Percentiles rank a stretch among this genome's conserved stretches.
Conservation (phyloP, 768 basidiomycete genomes). For the Tremella fuciformis region DNA sequence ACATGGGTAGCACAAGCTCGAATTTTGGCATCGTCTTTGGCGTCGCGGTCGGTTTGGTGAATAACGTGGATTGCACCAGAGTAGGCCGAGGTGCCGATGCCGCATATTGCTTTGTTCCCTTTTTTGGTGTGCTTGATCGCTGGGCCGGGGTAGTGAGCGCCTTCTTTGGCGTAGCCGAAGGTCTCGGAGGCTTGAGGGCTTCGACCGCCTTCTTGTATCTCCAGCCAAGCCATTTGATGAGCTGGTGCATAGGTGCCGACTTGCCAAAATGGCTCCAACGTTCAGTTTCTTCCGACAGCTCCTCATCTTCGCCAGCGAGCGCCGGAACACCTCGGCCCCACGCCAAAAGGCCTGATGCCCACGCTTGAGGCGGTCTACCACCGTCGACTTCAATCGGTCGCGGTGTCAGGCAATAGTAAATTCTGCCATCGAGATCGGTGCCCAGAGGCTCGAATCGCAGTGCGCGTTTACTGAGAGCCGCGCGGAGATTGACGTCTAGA, state of each 20-base stretch:
- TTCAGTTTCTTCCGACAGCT: conserved; percentile 16
- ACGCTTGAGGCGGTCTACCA: conserved; percentile 26
- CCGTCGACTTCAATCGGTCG: conserved; percentile 23
- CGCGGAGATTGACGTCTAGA: conserved; percentile 26
- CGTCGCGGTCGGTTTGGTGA: conserved; percentile 1
- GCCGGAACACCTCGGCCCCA: conserved; percentile 27
- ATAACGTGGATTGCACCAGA: too few species aligned
- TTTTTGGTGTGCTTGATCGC: neutral
- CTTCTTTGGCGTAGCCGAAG: conserved; percentile 5
- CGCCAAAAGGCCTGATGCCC: conserved; percentile 36
- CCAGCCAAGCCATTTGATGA: conserved; percentile 29
- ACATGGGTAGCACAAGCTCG: conserved; percentile 2
- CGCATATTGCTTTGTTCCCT: too few species aligned
- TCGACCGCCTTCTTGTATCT: conserved; percentile 12
- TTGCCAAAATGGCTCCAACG: conserved; percentile 40
- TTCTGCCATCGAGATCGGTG: conserved; percentile 30
- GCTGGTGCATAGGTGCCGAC: conserved; percentile 14
- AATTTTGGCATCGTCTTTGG: neutral
- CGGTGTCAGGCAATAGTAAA: conserved; percentile 29
- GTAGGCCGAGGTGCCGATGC: too few species aligned
- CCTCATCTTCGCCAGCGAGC: conserved; percentile 1
- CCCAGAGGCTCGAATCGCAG: conserved; percentile 29
- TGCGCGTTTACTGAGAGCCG: conserved; percentile 15
- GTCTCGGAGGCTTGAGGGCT: conserved; percentile 12
- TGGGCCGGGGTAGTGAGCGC: neutral